These are phyloP conservation scores for Pleurotus tuber-regium DNA, from an alignment of 768 basidiomycete genomes.

Conservation along the genomic window DNA sequence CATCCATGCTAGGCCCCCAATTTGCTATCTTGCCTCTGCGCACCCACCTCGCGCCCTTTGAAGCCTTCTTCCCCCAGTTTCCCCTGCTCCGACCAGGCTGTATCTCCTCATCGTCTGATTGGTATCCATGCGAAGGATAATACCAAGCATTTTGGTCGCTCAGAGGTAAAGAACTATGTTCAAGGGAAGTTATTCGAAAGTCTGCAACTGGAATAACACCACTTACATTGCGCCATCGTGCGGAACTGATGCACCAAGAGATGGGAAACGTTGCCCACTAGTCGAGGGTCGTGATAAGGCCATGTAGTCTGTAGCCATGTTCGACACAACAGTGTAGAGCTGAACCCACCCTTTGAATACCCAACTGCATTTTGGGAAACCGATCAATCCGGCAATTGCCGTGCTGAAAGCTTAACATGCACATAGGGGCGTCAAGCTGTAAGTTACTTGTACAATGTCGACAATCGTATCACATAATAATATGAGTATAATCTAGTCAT, in stretches of 20 bases:
- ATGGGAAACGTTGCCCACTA: background rate
- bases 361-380: background rate
- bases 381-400: conserved; percentile 6
- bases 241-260: background rate
- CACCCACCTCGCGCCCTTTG: conserved; percentile 78
- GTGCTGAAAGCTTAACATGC: background rate
- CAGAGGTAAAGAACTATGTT: conserved; percentile 36
- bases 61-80: conserved; percentile 84
- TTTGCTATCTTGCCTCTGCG: conserved; percentile 77
- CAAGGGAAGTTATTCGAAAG: background rate
- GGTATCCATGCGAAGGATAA: conserved; percentile 76
- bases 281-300: conserved; percentile 11
- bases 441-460: too few species aligned
- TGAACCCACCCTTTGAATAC: background rate
- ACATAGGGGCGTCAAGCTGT: too few species aligned
- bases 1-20: conserved; percentile 83
- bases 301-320: conserved; percentile 6
- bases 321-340: background rate
- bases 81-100: conserved; percentile 49
- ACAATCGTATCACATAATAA: too few species aligned
- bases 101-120: conserved; percentile 59
- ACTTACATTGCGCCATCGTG: conserved; percentile 5
- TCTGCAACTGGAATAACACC: background rate
- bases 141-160: conserved; percentile 82
- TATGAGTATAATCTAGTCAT: background rate